A percentile compares a stretch with the other conserved stretches of the same genome.
These are phyloP conservation scores for Grosmannia huntii DNA, from an alignment of 2,329 filamentous ascomycete species.

Conservation along the genomic window DNA sequence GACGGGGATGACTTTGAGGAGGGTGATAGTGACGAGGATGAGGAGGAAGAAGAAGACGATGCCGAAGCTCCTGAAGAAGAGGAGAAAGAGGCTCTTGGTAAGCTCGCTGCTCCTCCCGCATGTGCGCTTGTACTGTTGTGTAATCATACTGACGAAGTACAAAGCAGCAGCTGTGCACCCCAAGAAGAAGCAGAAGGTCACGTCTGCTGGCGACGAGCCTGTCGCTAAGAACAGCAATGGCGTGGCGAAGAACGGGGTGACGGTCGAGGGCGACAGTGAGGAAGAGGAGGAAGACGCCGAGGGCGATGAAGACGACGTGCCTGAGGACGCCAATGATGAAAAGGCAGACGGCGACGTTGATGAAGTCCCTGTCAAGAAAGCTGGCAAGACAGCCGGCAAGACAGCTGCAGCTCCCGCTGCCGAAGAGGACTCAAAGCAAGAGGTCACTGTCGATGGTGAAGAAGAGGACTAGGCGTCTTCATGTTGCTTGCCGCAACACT, in stretches of 20 bases:
- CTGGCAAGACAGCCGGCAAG: conserved; percentile 9
- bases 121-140: neutral
- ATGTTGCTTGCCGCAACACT: neutral
- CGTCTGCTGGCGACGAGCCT: neutral
- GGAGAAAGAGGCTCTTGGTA: conserved; percentile 3
- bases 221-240: conserved; percentile 1
- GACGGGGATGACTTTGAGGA: conserved; percentile 18
- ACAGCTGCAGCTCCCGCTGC: conserved; percentile 5
- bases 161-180: conserved; percentile 23
- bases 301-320: conserved; percentile 16
- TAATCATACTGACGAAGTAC: conserved; percentile 13
- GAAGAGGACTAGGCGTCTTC: conserved; percentile 8
- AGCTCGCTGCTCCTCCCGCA: neutral
- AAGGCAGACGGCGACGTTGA: conserved; percentile 7
- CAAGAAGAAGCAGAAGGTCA: conserved; percentile 40
- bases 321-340: conserved; percentile 18
- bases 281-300: conserved; percentile 15
- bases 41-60: conserved; percentile 27
- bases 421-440: conserved; percentile 4
- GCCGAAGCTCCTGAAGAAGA: conserved; percentile 24
- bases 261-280: conserved; percentile 12
- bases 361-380: conserved; percentile 3
- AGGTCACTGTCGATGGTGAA: conserved; percentile 9
- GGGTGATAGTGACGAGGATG: conserved; percentile 16
- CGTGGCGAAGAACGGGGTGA: conserved; percentile 11